Evolutionary conservation across 306 rosid species (phyloP).

Genomic region (Gillenia trifoliata): DNA sequence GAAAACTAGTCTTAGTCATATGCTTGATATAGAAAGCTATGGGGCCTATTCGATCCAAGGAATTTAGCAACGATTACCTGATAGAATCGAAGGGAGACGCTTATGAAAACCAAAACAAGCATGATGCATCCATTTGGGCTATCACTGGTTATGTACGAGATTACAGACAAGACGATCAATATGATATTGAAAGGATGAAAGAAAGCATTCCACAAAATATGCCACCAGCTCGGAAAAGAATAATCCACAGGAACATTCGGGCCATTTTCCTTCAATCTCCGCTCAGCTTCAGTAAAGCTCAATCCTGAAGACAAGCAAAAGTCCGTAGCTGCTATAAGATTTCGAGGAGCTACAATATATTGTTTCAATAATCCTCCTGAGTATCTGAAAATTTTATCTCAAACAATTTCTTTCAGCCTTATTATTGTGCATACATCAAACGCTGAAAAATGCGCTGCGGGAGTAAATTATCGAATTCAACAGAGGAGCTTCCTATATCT

Average conservation of each 20-base stretch:
- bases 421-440: neutral
- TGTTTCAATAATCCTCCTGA: neutral
- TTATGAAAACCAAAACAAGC: conserved; percentile 64
- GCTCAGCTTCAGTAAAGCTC: conserved; percentile 75
- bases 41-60: neutral
- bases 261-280: conserved; percentile 63
- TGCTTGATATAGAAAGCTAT: neutral
- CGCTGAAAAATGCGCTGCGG: neutral
- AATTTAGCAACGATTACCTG: conserved; percentile 43
- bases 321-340: neutral
- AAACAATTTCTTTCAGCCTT: neutral
- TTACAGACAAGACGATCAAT: conserved; percentile 53
- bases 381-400: neutral
- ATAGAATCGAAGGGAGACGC: conserved; percentile 71
- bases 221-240: conserved; percentile 71
- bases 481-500: neutral
- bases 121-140: conserved; percentile 63
- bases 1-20: neutral
- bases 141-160: conserved; percentile 60
- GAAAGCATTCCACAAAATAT: conserved; percentile 66
- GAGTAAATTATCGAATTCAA: neutral
- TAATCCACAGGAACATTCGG: conserved; percentile 65
- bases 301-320: conserved; percentile 47
- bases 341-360: neutral
- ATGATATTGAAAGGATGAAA: conserved; percentile 81